phyloP scores from a whole-genome alignment of 2,329 filamentous ascomycete species.

The Helotiales sp. region DNA sequence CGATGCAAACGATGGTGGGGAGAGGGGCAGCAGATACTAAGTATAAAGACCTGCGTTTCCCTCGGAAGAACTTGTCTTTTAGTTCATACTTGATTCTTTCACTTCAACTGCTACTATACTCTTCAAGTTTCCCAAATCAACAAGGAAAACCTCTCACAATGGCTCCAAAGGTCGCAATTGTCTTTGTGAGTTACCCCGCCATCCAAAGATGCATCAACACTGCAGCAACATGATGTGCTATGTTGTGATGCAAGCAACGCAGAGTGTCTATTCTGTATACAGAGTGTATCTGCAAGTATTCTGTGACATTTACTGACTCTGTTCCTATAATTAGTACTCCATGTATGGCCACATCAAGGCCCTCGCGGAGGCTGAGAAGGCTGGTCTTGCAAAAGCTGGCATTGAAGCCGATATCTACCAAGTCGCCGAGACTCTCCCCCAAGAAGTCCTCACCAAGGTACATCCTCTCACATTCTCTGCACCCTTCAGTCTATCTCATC shows the following conservation, averaged over 20 bases:
- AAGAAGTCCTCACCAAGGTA: constrained; percentile 77
- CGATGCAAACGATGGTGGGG: neutral
- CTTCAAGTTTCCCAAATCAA: constrained; percentile 7
- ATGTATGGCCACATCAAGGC: constrained; percentile 90
- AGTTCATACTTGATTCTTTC: neutral
- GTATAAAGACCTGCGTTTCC: constrained; percentile 3
- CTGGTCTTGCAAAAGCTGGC: constrained; percentile 86
- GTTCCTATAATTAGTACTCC: constrained; percentile 69
- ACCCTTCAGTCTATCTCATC: neutral
- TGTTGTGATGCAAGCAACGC: neutral
- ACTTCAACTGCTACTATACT: neutral
- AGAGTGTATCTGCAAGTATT: neutral
- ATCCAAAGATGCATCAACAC: constrained; percentile 22
- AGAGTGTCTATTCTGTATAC: neutral
- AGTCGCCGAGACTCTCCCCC: constrained; percentile 82
- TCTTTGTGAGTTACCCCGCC: constrained; percentile 68
- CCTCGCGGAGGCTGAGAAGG: constrained; percentile 88
- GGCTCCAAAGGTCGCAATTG: constrained; percentile 91
- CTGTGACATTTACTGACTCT: neutral
- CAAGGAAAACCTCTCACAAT: constrained; percentile 51
- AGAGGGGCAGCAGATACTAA: neutral
- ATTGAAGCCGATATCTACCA: constrained; percentile 75
- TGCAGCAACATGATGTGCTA: neutral
- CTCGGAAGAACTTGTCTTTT: neutral
- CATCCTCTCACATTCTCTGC: neutral